A percentile compares a stretch with the other conserved stretches of the same genome.
Conservation (phyloP, 2,329 filamentous ascomycete genomes). For the Clarireedia homoeocarpa region DNA sequence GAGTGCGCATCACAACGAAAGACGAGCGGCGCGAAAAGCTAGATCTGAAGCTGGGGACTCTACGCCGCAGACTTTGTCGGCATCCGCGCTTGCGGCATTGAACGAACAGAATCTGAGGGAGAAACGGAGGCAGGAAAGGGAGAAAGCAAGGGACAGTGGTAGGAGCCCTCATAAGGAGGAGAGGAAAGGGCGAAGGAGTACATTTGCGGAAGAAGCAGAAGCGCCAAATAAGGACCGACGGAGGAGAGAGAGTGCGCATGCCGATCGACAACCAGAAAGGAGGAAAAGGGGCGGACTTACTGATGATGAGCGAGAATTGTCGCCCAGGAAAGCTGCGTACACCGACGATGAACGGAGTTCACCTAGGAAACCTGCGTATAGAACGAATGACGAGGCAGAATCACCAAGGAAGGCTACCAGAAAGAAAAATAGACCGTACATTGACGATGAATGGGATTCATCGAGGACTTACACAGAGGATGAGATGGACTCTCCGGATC, state of each 20-base stretch:
- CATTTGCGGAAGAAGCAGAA: neutral
- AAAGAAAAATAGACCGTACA: neutral
- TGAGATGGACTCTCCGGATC: neutral
- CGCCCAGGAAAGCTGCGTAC: neutral
- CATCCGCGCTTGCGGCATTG: conserved; percentile 26
- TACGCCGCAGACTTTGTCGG: conserved; percentile 25
- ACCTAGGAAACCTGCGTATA: neutral
- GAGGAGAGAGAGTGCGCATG: neutral
- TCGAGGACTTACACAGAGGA: neutral
- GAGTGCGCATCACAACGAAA: conserved; percentile 5
- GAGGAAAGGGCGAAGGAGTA: neutral
- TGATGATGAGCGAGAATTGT: neutral
- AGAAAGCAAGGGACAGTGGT: conserved; percentile 52
- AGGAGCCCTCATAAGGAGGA: conserved; percentile 24
- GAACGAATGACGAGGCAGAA: neutral
- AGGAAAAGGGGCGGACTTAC: neutral
- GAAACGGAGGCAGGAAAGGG: conserved; percentile 16
- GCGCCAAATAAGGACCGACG: conserved; percentile 1
- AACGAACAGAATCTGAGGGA: conserved; percentile 25
- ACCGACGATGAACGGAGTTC: neutral
- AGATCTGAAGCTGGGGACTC: conserved; percentile 18
- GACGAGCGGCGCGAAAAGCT: conserved; percentile 12
- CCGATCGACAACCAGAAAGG: conserved; percentile 1
- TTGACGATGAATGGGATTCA: neutral
- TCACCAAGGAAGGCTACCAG: neutral